These are phyloP conservation scores for Leccinum subrobustum DNA, from an alignment of 1,284 basidiomycete species.

Conservation along the genomic window DNA sequence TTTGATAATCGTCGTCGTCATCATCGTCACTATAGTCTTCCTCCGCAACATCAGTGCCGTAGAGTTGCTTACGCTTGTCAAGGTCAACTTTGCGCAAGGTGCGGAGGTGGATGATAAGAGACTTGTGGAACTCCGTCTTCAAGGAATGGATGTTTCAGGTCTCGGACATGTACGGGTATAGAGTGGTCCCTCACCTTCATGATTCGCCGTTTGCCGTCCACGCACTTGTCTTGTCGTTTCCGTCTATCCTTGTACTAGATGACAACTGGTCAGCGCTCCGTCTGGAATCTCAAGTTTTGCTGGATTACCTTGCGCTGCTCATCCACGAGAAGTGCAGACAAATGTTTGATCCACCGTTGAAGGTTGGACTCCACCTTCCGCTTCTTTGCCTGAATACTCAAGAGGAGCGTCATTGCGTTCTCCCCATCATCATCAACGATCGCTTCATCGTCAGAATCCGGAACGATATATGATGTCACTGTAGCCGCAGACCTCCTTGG, in stretches of 20 bases:
- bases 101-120: conserved; percentile 53
- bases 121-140: conserved; percentile 67
- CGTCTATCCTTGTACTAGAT: conserved; percentile 62
- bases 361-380: conserved; percentile 51
- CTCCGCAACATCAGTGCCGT: conserved; percentile 41
- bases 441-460: conserved; percentile 70
- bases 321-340: conserved; percentile 54
- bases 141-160: conserved; percentile 6
- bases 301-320: conserved; percentile 62
- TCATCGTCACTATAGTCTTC: conserved; percentile 49
- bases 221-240: conserved; percentile 49
- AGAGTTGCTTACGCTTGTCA: conserved; percentile 45
- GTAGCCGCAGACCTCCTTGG: conserved; percentile 56
- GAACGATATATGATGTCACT: conserved; percentile 59
- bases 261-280: conserved; percentile 8
- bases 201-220: conserved; percentile 48
- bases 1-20: conserved; percentile 45
- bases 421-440: conserved; percentile 45
- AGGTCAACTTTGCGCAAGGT: conserved; percentile 57
- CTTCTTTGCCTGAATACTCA: conserved; percentile 36
- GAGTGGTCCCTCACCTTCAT: conserved; percentile 48
- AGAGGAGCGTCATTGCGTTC: conserved; percentile 34
- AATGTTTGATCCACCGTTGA: conserved; percentile 65
- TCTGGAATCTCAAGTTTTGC: neutral
- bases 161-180: neutral